phyloP scores from a whole-genome alignment of 2,329 filamentous ascomycete genomes.

The Herpotrichia juniperi region DNA sequence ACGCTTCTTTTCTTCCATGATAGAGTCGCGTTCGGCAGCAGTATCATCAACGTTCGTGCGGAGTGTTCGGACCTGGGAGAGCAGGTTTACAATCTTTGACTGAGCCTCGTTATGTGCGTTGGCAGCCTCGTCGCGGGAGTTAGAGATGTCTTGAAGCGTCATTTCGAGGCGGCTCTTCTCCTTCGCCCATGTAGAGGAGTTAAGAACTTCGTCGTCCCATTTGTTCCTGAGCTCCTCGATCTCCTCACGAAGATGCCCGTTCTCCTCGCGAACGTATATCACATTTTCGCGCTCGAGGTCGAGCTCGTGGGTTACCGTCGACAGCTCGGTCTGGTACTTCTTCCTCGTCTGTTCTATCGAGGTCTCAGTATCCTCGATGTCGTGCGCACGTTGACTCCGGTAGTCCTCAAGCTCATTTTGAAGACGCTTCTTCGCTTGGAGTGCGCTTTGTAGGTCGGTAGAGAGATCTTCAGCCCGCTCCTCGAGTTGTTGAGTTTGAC shows the following conservation, averaged over 20 bases:
- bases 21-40: constrained; percentile 80
- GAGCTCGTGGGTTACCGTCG: constrained; percentile 86
- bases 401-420: constrained; percentile 99
- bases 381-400: constrained; percentile 90
- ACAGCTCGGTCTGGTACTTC: constrained; percentile 95
- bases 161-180: constrained; percentile 92
- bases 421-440: constrained; percentile 90
- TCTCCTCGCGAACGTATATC: constrained; percentile 83
- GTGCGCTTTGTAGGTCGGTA: constrained; percentile 82
- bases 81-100: constrained; percentile 84
- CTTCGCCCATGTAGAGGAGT: constrained; percentile 97
- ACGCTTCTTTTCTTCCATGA: constrained; percentile 87
- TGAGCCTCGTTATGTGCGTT: constrained; percentile 95
- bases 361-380: constrained; percentile 95
- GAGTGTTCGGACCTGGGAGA: constrained; percentile 86
- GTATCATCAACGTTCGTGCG: constrained; percentile 86
- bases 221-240: constrained; percentile 93
- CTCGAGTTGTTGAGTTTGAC: constrained; percentile 86
- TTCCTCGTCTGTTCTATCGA: constrained; percentile 96
- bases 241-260: constrained; percentile 88
- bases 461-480: constrained; percentile 90
- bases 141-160: constrained; percentile 84
- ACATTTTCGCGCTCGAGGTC: constrained; percentile 92
- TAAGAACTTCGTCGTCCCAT: constrained; percentile 98
- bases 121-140: constrained; percentile 92